A percentile compares a stretch with the other conserved stretches of the same genome.
Conservation (phyloP, 140 eudicot genomes). For the Senecio squalidus region DNA sequence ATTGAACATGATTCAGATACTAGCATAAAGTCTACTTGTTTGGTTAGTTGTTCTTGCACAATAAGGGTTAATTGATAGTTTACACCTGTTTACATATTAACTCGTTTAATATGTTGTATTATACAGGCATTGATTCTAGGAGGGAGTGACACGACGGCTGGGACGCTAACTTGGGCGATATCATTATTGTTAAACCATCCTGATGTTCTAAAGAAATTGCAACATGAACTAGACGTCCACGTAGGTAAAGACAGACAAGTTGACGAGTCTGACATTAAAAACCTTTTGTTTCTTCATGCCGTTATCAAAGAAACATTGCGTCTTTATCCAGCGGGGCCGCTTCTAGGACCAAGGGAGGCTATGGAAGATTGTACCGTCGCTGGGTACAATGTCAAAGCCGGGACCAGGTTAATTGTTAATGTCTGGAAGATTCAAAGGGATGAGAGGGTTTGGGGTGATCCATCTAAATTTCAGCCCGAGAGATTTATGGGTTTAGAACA, state of each 20-base stretch:
- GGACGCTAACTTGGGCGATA: slow-evolving; percentile 27
- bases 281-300: slow-evolving; percentile 23
- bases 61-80: not conserved
- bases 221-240: too few species aligned
- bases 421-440: slow-evolving; percentile 34
- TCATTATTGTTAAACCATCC: slow-evolving; percentile 30
- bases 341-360: slow-evolving; percentile 28
- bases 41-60: slow-evolving; percentile 16
- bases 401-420: slow-evolving; percentile 27
- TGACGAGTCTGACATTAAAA: slow-evolving; percentile 22
- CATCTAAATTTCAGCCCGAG: slow-evolving; percentile 25
- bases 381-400: slow-evolving; percentile 26
- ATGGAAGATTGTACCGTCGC: slow-evolving; percentile 21
- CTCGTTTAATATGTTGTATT: not conserved
- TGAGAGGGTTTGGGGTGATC: slow-evolving; percentile 17
- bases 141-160: slow-evolving; percentile 19
- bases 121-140: slow-evolving; percentile 19
- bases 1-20: slow-evolving; percentile 19
- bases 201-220: slow-evolving; percentile 4
- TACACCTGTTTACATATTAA: not conserved
- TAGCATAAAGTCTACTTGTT: slow-evolving; percentile 31
- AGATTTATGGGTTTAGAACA: slow-evolving; percentile 25
- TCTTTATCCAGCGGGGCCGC: too few species aligned
- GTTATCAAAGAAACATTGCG: too few species aligned
- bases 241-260: too few species aligned